Conservation (phyloP, 306 rosid genomes). For the Canavalia ensiformis region DNA sequence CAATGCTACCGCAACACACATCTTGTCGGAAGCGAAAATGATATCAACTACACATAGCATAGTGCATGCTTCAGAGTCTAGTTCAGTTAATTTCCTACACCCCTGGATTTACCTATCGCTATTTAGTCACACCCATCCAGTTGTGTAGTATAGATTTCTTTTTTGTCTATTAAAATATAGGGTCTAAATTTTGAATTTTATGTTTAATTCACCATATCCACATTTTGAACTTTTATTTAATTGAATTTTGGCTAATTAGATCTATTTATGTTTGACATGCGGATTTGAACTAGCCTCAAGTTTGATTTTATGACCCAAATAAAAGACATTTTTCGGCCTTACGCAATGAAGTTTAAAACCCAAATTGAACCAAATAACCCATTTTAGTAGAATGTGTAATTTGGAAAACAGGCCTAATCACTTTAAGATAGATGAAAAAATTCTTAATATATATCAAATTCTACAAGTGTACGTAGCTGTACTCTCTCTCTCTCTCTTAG, state of each 20-base stretch:
- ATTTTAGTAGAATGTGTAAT: background rate
- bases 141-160: background rate
- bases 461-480: background rate
- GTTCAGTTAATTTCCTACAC: constrained; percentile 27
- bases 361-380: no score
- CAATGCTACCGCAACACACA: constrained; percentile 35
- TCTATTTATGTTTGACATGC: no score
- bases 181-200: no score
- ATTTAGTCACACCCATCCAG: constrained; percentile 36
- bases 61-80: background rate
- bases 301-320: no score
- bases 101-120: constrained; percentile 11
- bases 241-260: no score
- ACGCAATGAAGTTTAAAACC: no score
- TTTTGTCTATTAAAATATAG: no score
- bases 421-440: background rate
- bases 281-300: no score
- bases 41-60: constrained; percentile 40
- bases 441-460: constrained; percentile 15
- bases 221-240: no score
- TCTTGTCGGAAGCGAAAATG: constrained; percentile 29
- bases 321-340: no score
- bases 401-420: constrained; percentile 30
- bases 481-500: background rate
- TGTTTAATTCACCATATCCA: no score